Percentiles rank a stretch among this genome's conserved stretches.
These are phyloP conservation scores for Mycena sanguinolenta DNA, from an alignment of 768 basidiomycete genomes.

Conservation along the genomic window DNA sequence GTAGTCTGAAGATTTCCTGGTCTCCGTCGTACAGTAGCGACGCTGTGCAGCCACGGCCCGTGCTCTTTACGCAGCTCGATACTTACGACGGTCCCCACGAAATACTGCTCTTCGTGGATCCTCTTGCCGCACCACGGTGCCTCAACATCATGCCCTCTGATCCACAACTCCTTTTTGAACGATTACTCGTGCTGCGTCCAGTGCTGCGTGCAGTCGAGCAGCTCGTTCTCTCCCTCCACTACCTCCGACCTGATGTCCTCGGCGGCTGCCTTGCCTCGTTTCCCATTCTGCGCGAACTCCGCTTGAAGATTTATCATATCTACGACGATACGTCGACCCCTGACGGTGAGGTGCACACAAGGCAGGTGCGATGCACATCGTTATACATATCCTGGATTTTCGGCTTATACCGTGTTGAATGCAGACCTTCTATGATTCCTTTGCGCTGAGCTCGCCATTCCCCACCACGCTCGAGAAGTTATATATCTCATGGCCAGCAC, in stretches of 20 bases:
- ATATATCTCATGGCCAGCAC: not conserved
- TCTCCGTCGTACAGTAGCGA: not conserved
- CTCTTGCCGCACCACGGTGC: not conserved
- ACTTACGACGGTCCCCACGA: conserved; percentile 16
- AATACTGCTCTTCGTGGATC: conserved; percentile 1
- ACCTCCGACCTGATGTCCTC: not conserved
- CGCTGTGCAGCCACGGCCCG: not conserved
- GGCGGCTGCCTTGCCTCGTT: not conserved
- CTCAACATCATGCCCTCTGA: not conserved
- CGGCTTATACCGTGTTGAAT: not conserved
- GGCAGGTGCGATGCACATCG: not conserved
- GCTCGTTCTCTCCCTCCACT: not conserved
- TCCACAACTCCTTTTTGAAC: conserved; percentile 2
- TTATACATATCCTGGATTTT: not conserved
- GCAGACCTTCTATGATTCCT: not conserved
- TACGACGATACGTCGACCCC: not conserved
- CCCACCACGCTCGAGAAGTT: not conserved
- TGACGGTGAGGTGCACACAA: not conserved
- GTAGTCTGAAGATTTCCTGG: not conserved
- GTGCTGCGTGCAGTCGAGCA: conserved; percentile 1
- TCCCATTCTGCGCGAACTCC: conserved; percentile 2
- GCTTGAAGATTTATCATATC: not conserved
- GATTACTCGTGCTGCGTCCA: not conserved
- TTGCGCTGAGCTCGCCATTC: not conserved
- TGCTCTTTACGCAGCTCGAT: not conserved